Conservation (phyloP, 2,329 filamentous ascomycete genomes). For the Thielaviopsis musarum region DNA sequence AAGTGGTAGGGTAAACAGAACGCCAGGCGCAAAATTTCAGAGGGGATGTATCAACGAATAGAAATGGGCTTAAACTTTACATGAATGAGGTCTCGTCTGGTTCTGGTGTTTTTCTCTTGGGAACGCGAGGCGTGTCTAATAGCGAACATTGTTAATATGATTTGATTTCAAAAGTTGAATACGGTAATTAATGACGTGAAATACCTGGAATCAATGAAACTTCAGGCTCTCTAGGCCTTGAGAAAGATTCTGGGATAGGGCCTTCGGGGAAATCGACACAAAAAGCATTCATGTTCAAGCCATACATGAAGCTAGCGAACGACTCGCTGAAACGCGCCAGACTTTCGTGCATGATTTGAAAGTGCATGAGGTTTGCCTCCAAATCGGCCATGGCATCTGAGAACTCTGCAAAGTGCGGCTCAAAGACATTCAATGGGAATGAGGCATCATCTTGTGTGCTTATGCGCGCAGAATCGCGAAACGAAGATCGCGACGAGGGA, state of each 20-base stretch:
- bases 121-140: constrained; percentile 11
- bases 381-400: constrained; percentile 89
- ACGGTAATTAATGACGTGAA: neutral
- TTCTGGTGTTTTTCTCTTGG: constrained; percentile 19
- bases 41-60: neutral
- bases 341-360: constrained; percentile 94
- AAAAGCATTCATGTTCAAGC: constrained; percentile 97
- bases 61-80: neutral
- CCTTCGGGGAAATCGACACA: constrained; percentile 96
- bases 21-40: neutral
- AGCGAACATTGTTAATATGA: neutral
- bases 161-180: neutral
- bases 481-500: constrained; percentile 73
- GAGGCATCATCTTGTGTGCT: constrained; percentile 32
- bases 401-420: constrained; percentile 83
- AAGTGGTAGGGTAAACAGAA: neutral
- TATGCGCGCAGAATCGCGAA: constrained; percentile 56
- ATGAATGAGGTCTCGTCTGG: constrained; percentile 27
- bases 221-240: constrained; percentile 42
- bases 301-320: constrained; percentile 89
- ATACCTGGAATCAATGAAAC: constrained; percentile 3
- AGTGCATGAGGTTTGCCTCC: constrained; percentile 93
- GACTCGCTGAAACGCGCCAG: constrained; percentile 85
- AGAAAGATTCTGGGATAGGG: constrained; percentile 70
- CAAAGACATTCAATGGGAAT: constrained; percentile 64